Evolutionary conservation across 805 yeast species (phyloP).

Genomic region (Metschnikowia cerradonensis): DNA sequence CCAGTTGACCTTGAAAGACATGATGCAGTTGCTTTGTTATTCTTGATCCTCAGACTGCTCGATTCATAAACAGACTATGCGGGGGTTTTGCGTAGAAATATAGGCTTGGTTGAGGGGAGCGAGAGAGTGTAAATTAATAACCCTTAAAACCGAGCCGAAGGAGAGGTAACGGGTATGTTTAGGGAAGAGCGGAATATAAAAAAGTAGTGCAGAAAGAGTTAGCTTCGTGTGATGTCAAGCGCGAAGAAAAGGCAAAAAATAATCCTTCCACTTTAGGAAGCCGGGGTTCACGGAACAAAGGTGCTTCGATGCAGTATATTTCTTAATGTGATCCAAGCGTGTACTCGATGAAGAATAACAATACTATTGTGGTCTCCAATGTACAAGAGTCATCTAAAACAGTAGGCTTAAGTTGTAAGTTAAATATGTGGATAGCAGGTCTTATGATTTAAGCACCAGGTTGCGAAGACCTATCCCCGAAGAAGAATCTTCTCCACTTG

Average conservation of each 20-base stretch:
- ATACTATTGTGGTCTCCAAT: neutral
- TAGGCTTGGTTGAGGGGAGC: neutral
- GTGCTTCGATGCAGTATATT: neutral
- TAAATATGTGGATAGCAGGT: too few species aligned
- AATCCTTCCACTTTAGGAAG: neutral
- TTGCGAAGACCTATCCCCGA: neutral
- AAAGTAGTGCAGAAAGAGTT: constrained; percentile 3
- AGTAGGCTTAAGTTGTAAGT: too few species aligned
- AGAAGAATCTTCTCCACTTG: neutral
- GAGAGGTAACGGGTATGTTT: neutral
- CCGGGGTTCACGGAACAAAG: constrained; percentile 3
- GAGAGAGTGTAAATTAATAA: neutral
- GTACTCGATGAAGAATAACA: neutral
- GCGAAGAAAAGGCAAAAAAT: constrained; percentile 2
- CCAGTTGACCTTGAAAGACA: constrained; percentile 84
- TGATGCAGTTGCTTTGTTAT: constrained; percentile 19
- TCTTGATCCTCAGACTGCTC: neutral
- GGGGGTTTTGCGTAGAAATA: neutral
- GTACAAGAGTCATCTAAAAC: too few species aligned
- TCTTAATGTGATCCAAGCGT: neutral
- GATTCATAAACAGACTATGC: neutral
- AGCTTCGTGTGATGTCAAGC: constrained; percentile 3
- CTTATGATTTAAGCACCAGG: neutral
- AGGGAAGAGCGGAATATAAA: neutral
- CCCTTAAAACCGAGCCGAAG: neutral